Percentiles rank a stretch among this genome's conserved stretches.
phyloP scores from a whole-genome alignment of 2,329 filamentous ascomycete genomes.

The Cladosporium sp. region DNA sequence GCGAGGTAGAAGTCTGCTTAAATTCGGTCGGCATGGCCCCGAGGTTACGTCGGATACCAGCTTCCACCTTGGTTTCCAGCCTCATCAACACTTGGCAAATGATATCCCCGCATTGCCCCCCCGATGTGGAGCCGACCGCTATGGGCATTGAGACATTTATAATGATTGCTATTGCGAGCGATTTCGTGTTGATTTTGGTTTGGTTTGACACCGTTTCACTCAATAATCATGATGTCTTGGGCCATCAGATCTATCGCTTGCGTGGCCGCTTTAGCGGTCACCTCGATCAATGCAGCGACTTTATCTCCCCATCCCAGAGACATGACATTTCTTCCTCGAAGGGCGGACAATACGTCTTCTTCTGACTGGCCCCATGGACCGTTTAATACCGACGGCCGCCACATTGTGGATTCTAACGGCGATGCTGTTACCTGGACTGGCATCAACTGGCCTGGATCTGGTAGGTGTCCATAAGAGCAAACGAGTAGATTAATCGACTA shows the following conservation, averaged over 20 bases:
- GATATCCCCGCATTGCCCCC: constrained; percentile 11
- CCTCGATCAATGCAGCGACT: neutral
- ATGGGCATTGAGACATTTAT: neutral
- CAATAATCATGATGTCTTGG: neutral
- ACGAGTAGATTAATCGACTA: too few relatives aligned
- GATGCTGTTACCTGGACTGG: constrained; percentile 29
- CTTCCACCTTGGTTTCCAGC: neutral
- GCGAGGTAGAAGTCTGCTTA: constrained; percentile 10
- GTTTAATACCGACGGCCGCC: constrained; percentile 30
- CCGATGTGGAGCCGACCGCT: constrained; percentile 11
- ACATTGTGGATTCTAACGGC: constrained; percentile 20
- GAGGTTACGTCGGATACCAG: neutral
- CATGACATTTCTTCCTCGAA: constrained; percentile 6
- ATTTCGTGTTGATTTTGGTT: neutral
- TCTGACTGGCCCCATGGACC: constrained; percentile 29
- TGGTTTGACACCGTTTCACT: neutral
- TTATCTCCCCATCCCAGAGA: constrained; percentile 7
- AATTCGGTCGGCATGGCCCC: constrained; percentile 7
- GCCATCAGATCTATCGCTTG: constrained; percentile 6
- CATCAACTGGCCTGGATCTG: constrained; percentile 32
- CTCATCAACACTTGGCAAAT: constrained; percentile 6
- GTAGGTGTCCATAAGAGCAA: neutral
- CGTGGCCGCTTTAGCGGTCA: constrained; percentile 3
- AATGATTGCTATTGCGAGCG: neutral
- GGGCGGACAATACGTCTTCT: constrained; percentile 2